phyloP scores from a whole-genome alignment of 495 filamentous ascomycete species.

The Rhypophila decipiens region DNA sequence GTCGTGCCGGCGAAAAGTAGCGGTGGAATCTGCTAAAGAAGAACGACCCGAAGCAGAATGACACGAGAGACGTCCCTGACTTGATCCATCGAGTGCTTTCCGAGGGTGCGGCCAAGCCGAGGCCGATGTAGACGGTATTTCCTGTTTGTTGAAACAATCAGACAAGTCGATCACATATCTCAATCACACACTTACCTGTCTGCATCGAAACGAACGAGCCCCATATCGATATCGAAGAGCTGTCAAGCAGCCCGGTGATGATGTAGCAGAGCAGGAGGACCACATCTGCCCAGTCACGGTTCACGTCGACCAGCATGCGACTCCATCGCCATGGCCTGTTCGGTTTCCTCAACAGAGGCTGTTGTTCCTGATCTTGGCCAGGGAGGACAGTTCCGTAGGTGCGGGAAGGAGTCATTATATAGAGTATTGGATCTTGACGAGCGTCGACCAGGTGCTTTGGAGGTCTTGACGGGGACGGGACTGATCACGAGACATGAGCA shows the following conservation, averaged over 20 bases:
- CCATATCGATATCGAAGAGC: conserved; percentile 65
- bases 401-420: neutral
- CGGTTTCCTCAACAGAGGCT: neutral
- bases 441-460: no score
- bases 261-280: conserved; percentile 61
- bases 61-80: conserved; percentile 55
- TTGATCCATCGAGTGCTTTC: conserved; percentile 58
- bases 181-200: conserved; percentile 53
- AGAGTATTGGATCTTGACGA: no score
- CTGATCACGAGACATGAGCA: no score
- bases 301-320: conserved; percentile 44
- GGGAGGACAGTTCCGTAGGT: neutral
- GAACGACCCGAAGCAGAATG: conserved; percentile 61
- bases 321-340: conserved; percentile 13
- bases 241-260: conserved; percentile 69
- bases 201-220: conserved; percentile 76
- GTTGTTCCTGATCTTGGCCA: neutral
- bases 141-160: no score
- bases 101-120: conserved; percentile 53
- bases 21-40: conserved; percentile 60
- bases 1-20: conserved; percentile 41
- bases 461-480: no score
- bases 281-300: conserved; percentile 51
- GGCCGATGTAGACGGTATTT: conserved; percentile 71
- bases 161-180: no score